Percentiles rank a stretch among this genome's conserved stretches.
phyloP scores from a whole-genome alignment of 148 eudicot genomes.

The Rhododendron ovatum region DNA sequence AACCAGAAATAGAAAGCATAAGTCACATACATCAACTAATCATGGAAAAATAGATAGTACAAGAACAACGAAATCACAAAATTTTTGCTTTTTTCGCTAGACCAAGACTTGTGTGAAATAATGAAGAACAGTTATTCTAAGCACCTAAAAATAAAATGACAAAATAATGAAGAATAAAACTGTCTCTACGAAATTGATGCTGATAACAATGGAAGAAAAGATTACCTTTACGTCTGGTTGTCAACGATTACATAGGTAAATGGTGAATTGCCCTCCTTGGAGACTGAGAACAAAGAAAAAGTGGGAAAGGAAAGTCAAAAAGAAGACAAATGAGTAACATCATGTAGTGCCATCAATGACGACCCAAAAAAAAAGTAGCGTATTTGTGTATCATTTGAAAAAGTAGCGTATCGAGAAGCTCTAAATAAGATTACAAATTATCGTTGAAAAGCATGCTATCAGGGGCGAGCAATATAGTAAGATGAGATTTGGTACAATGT shows the following conservation, averaged over 20 bases:
- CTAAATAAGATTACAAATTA: too few species aligned
- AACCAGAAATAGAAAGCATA: neutral
- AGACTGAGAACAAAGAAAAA: conserved; percentile 50
- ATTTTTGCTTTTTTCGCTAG: neutral
- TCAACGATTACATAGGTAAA: conserved; percentile 91
- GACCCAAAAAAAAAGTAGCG: too few species aligned
- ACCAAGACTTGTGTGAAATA: neutral
- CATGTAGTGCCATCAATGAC: neutral
- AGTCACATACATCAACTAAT: neutral
- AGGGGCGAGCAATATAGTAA: too few species aligned
- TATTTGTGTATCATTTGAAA: neutral
- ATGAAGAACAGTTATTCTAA: neutral
- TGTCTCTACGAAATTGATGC: neutral
- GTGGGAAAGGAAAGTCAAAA: neutral
- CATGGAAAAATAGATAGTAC: neutral
- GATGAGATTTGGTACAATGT: too few species aligned
- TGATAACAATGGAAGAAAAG: neutral
- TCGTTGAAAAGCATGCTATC: too few species aligned
- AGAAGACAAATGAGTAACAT: too few species aligned
- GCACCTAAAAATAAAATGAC: too few species aligned
- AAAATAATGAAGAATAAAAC: neutral
- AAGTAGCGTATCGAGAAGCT: neutral
- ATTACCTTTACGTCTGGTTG: conserved; percentile 57
- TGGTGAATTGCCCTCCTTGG: conserved; percentile 86
- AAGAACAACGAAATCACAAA: neutral